Evolutionary conservation across 148 eudicot genomes (phyloP).

Genomic region (Vaccinium vitisidaea): DNA sequence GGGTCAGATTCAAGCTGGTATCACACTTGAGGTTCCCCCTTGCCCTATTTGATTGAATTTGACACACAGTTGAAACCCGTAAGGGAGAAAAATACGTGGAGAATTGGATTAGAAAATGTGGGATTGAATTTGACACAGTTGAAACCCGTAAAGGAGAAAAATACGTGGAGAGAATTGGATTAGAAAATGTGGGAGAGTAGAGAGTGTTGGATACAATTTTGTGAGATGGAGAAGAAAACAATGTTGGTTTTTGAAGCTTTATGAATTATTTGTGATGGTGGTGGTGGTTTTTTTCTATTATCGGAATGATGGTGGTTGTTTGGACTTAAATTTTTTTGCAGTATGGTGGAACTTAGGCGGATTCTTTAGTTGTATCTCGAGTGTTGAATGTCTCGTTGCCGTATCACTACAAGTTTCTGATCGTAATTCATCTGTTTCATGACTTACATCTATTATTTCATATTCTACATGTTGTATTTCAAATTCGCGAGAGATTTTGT

Average conservation of each 20-base stretch:
- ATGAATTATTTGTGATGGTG: constrained; percentile 1
- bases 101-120: neutral
- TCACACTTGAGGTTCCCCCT: constrained; percentile 80
- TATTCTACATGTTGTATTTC: neutral
- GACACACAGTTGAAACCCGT: neutral
- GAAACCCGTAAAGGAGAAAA: too few relatives aligned
- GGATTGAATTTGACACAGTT: too few relatives aligned
- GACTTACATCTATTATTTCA: neutral
- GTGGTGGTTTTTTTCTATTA: neutral
- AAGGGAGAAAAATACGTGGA: neutral
- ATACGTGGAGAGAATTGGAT: too few relatives aligned
- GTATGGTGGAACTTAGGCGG: neutral
- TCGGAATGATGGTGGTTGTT: neutral
- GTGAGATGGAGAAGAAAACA: constrained; percentile 65
- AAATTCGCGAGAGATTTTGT: neutral
- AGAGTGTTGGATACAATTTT: constrained; percentile 44
- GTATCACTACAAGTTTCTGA: neutral
- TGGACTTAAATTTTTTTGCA: neutral
- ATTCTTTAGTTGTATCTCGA: neutral
- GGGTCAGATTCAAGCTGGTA: constrained; percentile 96
- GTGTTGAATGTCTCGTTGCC: neutral
- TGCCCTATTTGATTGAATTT: constrained; percentile 63
- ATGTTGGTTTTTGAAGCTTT: neutral
- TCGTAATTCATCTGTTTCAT: neutral
- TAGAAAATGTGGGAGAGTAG: constrained; percentile 49